Evolutionary conservation across 2,329 filamentous ascomycete genomes (phyloP), one percentile per base, ranked within the genome.

Genomic region (Aspergillus fischeri): DNA sequence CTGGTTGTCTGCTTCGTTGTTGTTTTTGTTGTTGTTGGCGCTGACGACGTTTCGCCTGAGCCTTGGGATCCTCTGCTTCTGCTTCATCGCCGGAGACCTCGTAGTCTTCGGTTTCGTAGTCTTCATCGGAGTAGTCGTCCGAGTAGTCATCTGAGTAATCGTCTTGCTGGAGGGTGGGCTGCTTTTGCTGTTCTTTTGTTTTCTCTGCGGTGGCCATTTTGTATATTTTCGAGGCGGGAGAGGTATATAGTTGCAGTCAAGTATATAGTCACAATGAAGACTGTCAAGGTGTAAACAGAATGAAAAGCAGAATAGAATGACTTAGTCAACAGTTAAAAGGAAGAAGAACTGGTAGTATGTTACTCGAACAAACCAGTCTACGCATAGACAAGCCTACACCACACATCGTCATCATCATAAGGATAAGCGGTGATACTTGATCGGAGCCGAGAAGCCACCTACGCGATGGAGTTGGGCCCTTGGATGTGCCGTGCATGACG

Each of bases 21-120:
- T 51, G 57, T 65, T 62, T 48, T 68, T 51, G 57, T 67, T 50
- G 58, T 60, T 55, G 63, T 27, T 52, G 53, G 21, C 45, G 64
- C 52, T 66, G 62, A n/a, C 62, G 64, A 50, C 65, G 62, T 48
- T 61, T 57, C 48, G 54, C 49, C 28, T 62, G 53, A 38, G 53
- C 48, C 50, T 60, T 32, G 50, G 57, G 50, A 14, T 62, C 47
- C 51, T 58, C 2, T 60, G 29, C 29, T 35, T 58, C 2, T 60
- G 29, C 29, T 35, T 69, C 65, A 27, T 69, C 67, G 9, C 67
- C 67, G 24, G 66, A 64, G 44, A 63, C 54, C 32, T 63, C 58
- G 29, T 69, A 67, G 50, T 69, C 67, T 11, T 72, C 69, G 35
- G 67, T 70, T 41, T 70, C 65, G 44, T 72, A 71, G 49, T 70